Percentiles rank a stretch among this genome's conserved stretches.
phyloP scores from a whole-genome alignment of 352 stramenopile genomes.

The Pythium rhizo-oryzae region DNA sequence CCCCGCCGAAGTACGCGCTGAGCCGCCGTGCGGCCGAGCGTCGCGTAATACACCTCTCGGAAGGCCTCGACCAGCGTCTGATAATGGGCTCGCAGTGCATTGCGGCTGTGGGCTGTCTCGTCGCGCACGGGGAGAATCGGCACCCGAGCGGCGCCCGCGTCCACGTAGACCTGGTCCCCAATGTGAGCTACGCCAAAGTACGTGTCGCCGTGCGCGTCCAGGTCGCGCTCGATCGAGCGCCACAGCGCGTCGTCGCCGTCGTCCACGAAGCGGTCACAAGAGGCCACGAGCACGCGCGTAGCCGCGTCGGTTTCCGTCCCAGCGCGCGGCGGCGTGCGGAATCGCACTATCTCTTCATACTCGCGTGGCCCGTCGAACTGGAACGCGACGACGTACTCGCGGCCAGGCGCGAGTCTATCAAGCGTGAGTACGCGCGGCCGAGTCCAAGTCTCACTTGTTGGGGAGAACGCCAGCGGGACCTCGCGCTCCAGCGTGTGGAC shows the following conservation, averaged over 20 bases:
- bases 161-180: slow-evolving; percentile 36
- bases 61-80: slow-evolving; percentile 32
- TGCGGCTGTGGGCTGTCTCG: neutral
- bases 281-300: slow-evolving; percentile 44
- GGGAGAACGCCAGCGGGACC: neutral
- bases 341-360: slow-evolving; percentile 36
- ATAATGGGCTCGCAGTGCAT: slow-evolving; percentile 43
- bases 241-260: slow-evolving; percentile 70
- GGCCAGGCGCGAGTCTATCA: slow-evolving; percentile 37
- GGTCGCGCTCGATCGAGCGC: slow-evolving; percentile 46
- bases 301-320: slow-evolving; percentile 7
- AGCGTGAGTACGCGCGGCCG: slow-evolving; percentile 39
- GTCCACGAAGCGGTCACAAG: slow-evolving; percentile 66
- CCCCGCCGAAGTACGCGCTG: slow-evolving; percentile 61
- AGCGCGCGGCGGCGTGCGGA: slow-evolving; percentile 30
- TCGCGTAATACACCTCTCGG: no score
- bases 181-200: slow-evolving; percentile 30
- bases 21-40: slow-evolving; percentile 35
- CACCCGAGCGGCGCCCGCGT: slow-evolving; percentile 6
- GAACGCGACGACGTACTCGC: slow-evolving; percentile 45
- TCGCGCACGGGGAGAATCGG: neutral
- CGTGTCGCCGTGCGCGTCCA: slow-evolving; percentile 28
- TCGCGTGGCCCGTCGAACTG: neutral
- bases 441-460: neutral
- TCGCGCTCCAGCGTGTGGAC: neutral